Base-by-base conservation (phyloP, 2,329 filamentous ascomycete genomes). In the Colletotrichum sublineola region DNA sequence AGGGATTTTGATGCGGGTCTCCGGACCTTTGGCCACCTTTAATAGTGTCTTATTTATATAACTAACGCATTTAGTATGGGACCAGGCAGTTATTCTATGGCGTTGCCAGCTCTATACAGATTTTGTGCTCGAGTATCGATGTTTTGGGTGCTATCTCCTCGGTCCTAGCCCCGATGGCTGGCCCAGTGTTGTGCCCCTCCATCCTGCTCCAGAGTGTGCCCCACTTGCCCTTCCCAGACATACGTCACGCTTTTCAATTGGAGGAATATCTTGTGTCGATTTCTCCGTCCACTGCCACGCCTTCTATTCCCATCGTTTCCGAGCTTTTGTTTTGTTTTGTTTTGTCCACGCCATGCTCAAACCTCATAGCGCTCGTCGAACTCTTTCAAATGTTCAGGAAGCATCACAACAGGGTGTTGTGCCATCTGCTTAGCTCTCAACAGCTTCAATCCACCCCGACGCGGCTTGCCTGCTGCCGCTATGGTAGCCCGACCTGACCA, bases 261-360 rank as follows among this genome's bases (percentile, higher is more conserved):
- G 71, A 14, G 71, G 71, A 73, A 73, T 3, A 71, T 66, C n/a
- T 52, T 18, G 5, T 29, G 44, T 6, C 11, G 15, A 58, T 71
- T 73, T 62, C 42, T 71, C 71, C 71, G 71, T 71, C 68, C 71
- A 73, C 63, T 71, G 31, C 14, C 2, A 5, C 31, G 20, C 56
- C 42, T 52, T 42, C 66, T 53, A 64, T 60, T 60, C 68, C 53
- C 69, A 64, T 61, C 53, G 36, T 31, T 53, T 56, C 46, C 20
- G 7, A 55, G 53, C 53, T 63, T 56, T 24, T 24, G n/a, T 24
- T 24, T 24, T 24, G 24, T 24, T 24, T 24, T 24, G 24, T 24
- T 24, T 38, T 46, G 31, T 40, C 65, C 48, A 68, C 33, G 14
- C 42, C 33, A 24, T 11, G 44, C 44, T 46, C n/a, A 15, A n/a